Conservation (phyloP, 129 eudicot genomes). For the Lactuca sativa region DNA sequence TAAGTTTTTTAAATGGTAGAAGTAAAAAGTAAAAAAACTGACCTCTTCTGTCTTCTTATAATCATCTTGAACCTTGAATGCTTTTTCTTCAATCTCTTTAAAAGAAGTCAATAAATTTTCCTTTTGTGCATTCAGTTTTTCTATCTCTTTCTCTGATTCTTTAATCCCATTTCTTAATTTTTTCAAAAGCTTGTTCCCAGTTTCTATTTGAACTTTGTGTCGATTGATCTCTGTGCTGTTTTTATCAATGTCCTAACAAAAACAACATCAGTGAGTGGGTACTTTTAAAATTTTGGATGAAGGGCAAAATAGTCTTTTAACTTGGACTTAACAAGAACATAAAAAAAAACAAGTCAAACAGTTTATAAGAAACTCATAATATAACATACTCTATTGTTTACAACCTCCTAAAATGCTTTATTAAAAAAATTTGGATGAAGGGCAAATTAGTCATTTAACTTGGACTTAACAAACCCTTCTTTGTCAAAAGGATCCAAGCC, state of each 20-base stretch:
- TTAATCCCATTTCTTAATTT: slow-evolving; percentile 74
- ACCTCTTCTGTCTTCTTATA: slow-evolving; percentile 86
- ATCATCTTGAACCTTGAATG: slow-evolving; percentile 77
- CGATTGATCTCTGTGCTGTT: slow-evolving; percentile 84
- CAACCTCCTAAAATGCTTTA: not conserved
- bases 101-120: slow-evolving; percentile 55
- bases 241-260: slow-evolving; percentile 73
- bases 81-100: slow-evolving; percentile 83
- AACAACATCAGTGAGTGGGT: slow-evolving; percentile 14
- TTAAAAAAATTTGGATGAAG: too few species aligned
- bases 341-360: not conserved
- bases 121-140: slow-evolving; percentile 53
- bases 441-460: too few species aligned
- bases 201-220: slow-evolving; percentile 86
- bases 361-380: not conserved
- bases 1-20: not conserved
- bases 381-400: not conserved
- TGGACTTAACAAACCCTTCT: too few species aligned
- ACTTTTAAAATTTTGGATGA: not conserved
- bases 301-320: too few species aligned
- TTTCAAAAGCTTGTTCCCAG: slow-evolving; percentile 70
- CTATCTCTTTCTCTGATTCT: slow-evolving; percentile 82
- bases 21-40: not conserved
- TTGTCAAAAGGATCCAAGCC: too few species aligned
- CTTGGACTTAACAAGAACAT: too few species aligned